A percentile compares a stretch with the other conserved stretches of the same genome.
These are phyloP conservation scores for Cardiospermum halicacabum DNA, from an alignment of 345 rosid genomes.

Conservation along the genomic window DNA sequence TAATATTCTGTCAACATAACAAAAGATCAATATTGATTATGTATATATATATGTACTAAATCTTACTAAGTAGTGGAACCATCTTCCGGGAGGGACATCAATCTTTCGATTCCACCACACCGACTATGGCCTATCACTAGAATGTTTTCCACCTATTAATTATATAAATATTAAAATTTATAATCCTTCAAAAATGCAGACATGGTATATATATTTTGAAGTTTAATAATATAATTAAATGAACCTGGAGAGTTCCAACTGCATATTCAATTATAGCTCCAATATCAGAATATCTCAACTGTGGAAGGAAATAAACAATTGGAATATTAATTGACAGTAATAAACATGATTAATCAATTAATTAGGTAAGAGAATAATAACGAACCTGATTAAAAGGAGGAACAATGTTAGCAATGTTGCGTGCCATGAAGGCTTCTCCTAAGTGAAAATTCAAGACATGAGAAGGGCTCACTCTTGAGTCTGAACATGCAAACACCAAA, in stretches of 20 bases:
- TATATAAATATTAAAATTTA: not conserved
- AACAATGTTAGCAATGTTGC: constrained; percentile 50
- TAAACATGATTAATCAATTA: not conserved
- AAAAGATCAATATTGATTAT: no score
- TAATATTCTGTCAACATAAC: no score
- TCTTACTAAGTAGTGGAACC: constrained; percentile 18
- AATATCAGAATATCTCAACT: constrained; percentile 19
- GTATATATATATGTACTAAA: not conserved
- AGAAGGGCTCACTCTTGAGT: constrained; percentile 52
- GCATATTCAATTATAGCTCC: constrained; percentile 28
- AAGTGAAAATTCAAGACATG: constrained; percentile 42
- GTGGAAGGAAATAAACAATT: no score
- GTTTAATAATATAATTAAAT: not conserved
- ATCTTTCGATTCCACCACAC: constrained; percentile 26
- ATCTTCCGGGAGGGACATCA: constrained; percentile 17
- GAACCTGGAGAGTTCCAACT: not conserved
- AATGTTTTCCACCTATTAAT: constrained; percentile 18
- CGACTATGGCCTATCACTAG: constrained; percentile 21
- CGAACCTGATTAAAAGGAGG: constrained; percentile 46
- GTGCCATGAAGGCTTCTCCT: constrained; percentile 49
- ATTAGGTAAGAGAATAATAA: not conserved
- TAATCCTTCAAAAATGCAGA: no score
- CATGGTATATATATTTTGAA: no score
- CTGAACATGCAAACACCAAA: constrained; percentile 44
- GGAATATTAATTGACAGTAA: no score